These are phyloP conservation scores for Carpinus viminea DNA, from an alignment of 306 rosid species.

Conservation along the genomic window DNA sequence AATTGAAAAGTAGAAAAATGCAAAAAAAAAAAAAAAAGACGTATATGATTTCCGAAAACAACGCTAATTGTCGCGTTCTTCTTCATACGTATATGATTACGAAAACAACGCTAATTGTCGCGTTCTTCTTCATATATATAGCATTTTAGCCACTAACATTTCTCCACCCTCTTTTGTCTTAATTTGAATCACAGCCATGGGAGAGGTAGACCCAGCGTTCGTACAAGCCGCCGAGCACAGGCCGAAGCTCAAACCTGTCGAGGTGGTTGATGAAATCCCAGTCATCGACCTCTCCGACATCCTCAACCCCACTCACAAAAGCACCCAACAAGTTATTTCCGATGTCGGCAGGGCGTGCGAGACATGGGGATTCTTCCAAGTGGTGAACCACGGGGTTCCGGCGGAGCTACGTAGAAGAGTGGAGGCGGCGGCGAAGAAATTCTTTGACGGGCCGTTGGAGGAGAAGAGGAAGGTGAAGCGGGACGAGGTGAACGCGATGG, in stretches of 20 bases:
- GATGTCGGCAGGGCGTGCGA: conserved; percentile 65
- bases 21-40: too few species aligned
- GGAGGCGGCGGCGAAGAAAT: conserved; percentile 44
- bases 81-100: too few species aligned
- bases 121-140: too few species aligned
- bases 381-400: conserved; percentile 68
- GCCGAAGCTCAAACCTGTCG: conserved; percentile 36
- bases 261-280: conserved; percentile 45
- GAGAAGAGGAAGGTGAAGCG: conserved; percentile 67
- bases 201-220: conserved; percentile 56
- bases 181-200: conserved; percentile 36
- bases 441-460: conserved; percentile 39
- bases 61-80: too few species aligned
- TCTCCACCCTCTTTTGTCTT: neutral
- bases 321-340: conserved; percentile 21
- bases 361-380: conserved; percentile 87
- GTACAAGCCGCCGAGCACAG: conserved; percentile 53
- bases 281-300: conserved; percentile 53
- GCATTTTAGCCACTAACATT: too few species aligned
- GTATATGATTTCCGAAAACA: too few species aligned
- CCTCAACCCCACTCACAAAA: conserved; percentile 3
- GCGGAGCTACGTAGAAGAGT: conserved; percentile 33
- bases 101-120: too few species aligned
- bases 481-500: conserved; percentile 51
- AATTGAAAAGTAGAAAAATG: too few species aligned